A percentile compares a stretch with the other conserved stretches of the same genome.
These are phyloP conservation scores for Trichophyton benhamiae DNA, from an alignment of 2,329 filamentous ascomycete genomes.

Conservation along the genomic window DNA sequence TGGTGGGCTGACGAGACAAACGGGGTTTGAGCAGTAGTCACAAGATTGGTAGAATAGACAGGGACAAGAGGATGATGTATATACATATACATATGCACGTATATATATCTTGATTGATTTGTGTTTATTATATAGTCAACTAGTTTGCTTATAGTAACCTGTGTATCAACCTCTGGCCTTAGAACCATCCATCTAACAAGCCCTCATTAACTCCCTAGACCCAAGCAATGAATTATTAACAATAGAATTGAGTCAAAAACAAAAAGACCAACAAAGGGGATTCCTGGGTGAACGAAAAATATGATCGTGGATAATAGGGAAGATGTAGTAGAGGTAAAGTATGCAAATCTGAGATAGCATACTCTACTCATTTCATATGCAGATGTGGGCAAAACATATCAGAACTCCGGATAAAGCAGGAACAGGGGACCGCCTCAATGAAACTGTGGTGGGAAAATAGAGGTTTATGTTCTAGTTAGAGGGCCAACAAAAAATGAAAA, in stretches of 20 bases:
- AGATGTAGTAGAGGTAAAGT: neutral
- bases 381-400: neutral
- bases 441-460: neutral
- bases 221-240: neutral
- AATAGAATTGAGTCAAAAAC: neutral
- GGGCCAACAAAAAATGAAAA: neutral
- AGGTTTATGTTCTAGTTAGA: neutral
- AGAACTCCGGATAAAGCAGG: neutral
- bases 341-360: neutral
- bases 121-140: neutral
- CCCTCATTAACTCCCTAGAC: neutral
- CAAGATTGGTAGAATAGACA: neutral
- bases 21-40: neutral
- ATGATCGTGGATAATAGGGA: neutral
- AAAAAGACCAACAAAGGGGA: neutral
- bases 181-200: neutral
- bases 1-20: slow-evolving; percentile 45
- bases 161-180: neutral
- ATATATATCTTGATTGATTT: neutral
- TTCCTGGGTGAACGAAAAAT: neutral
- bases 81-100: no score
- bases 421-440: neutral
- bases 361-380: neutral
- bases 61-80: no score
- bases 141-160: neutral